Evolutionary conservation across 2,329 filamentous ascomycete species (phyloP).

Genomic region (Botrytis tulipae): DNA sequence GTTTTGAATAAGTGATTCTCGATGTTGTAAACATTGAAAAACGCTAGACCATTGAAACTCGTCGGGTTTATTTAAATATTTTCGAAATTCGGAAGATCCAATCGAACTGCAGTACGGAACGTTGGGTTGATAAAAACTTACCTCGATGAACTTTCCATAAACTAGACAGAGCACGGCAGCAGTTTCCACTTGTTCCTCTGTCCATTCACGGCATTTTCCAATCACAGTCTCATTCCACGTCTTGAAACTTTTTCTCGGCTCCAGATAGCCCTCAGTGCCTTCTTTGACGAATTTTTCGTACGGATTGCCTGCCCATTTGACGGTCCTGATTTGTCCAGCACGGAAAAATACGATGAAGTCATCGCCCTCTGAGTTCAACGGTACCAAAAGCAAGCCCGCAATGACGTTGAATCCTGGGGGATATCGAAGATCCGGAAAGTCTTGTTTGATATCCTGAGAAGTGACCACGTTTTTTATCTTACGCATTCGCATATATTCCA

Average conservation of each 20-base stretch:
- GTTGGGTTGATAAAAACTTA: slow-evolving; percentile 40
- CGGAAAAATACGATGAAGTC: slow-evolving; percentile 94
- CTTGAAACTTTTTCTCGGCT: slow-evolving; percentile 77
- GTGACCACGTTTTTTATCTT: slow-evolving; percentile 72
- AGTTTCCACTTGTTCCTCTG: slow-evolving; percentile 84
- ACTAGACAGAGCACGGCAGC: slow-evolving; percentile 84
- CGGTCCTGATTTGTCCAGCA: slow-evolving; percentile 70
- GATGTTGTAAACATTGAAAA: background rate
- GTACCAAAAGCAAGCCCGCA: slow-evolving; percentile 78
- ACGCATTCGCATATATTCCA: slow-evolving; percentile 80
- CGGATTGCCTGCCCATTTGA: slow-evolving; percentile 79
- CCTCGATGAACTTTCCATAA: slow-evolving; percentile 83
- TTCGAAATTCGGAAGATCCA: background rate
- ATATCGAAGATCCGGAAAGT: slow-evolving; percentile 81
- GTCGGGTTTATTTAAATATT: background rate
- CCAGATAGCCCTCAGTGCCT: slow-evolving; percentile 70
- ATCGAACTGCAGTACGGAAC: background rate
- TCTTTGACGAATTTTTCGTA: slow-evolving; percentile 75
- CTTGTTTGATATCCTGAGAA: slow-evolving; percentile 70
- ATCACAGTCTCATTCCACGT: slow-evolving; percentile 73
- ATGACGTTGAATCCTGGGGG: slow-evolving; percentile 75
- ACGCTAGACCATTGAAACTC: background rate
- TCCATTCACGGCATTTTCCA: slow-evolving; percentile 84
- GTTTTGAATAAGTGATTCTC: background rate
- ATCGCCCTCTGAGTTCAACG: slow-evolving; percentile 68